Evolutionary conservation across 169 alveolate genomes (phyloP).

Genomic region (Plasmodium cynomolgi): DNA sequence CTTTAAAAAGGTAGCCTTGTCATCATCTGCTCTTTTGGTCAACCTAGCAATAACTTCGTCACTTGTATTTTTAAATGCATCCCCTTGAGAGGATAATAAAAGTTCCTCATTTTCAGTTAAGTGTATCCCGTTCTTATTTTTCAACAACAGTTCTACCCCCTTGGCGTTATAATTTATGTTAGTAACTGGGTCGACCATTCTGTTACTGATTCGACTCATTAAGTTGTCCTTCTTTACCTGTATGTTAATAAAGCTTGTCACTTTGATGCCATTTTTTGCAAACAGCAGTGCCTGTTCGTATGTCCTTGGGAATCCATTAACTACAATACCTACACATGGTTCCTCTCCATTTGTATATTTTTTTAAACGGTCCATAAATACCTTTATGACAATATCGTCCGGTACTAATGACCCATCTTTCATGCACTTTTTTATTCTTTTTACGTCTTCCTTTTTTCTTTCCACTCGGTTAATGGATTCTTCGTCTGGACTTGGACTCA

Average conservation of each 20-base stretch:
- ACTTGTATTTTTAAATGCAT: constrained; percentile 16
- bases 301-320: constrained; percentile 51
- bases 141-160: constrained; percentile 4
- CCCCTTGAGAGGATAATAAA: background rate
- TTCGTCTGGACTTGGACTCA: background rate
- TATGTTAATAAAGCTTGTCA: constrained; percentile 20
- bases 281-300: constrained; percentile 47
- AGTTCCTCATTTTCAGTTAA: constrained; percentile 19
- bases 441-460: constrained; percentile 10
- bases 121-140: constrained; percentile 2
- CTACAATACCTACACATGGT: constrained; percentile 21
- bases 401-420: constrained; percentile 31
- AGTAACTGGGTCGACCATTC: constrained; percentile 36
- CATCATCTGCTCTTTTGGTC: constrained; percentile 33
- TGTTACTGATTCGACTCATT: constrained; percentile 10
- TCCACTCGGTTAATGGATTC: background rate
- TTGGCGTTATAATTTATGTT: constrained; percentile 19
- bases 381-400: constrained; percentile 12
- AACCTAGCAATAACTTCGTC: constrained; percentile 25
- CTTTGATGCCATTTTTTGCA: constrained; percentile 1
- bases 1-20: constrained; percentile 15
- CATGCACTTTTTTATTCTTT: constrained; percentile 25
- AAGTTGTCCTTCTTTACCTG: constrained; percentile 7
- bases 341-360: constrained; percentile 1
- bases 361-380: background rate